A percentile compares a stretch with the other conserved stretches of the same genome.
These are phyloP conservation scores for Pichia exigua DNA, from an alignment of 805 yeast species.

Conservation along the genomic window DNA sequence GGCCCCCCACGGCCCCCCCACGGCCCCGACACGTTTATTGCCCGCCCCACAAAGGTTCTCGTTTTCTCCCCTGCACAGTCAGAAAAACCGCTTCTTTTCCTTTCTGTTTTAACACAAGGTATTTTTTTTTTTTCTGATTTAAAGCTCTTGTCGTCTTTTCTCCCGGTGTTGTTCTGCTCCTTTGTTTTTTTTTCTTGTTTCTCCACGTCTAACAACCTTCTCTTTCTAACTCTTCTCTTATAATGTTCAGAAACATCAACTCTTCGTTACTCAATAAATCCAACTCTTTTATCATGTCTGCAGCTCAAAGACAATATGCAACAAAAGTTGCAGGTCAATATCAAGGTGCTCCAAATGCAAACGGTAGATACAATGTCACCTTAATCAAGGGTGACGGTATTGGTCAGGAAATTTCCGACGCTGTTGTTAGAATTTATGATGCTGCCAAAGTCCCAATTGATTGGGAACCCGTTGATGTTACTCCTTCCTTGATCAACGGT, in stretches of 20 bases:
- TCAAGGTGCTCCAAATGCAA: constrained; percentile 54
- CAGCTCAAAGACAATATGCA: constrained; percentile 24
- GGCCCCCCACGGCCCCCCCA: no score
- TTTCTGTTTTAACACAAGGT: no score
- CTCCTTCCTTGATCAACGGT: constrained; percentile 87
- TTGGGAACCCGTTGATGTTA: constrained; percentile 96
- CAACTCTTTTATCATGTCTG: constrained; percentile 5
- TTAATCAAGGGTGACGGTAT: constrained; percentile 98
- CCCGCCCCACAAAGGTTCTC: no score
- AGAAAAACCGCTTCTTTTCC: no score
- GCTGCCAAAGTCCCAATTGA: constrained; percentile 95
- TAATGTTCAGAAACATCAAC: constrained; percentile 5
- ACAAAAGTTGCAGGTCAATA: constrained; percentile 52
- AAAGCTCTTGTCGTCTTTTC: background rate
- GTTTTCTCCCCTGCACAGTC: background rate
- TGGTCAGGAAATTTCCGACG: constrained; percentile 89
- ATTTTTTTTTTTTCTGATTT: background rate
- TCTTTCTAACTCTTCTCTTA: background rate
- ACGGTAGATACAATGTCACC: constrained; percentile 89
- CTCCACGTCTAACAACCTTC: background rate
- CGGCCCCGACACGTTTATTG: no score
- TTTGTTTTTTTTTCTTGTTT: background rate
- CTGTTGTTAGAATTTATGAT: constrained; percentile 85
- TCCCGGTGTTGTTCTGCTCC: background rate
- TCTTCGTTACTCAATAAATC: background rate